Conservation (phyloP, 352 stramenopile genomes). For the Pythium sp. region DNA sequence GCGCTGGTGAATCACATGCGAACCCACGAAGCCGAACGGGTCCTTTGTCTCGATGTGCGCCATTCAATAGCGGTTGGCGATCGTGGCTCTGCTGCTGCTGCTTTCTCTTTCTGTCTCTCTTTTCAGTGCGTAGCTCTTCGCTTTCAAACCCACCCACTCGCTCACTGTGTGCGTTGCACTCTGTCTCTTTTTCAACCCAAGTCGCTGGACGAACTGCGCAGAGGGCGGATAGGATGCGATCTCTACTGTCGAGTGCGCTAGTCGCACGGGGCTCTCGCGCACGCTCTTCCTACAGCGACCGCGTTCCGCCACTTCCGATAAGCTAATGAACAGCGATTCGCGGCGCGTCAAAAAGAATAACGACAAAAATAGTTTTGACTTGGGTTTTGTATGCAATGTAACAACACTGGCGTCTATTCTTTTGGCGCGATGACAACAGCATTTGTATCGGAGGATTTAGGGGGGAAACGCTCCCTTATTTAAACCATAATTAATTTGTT, state of each 20-base stretch:
- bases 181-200: not conserved
- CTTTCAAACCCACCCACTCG: too few species aligned
- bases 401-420: too few species aligned
- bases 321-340: too few species aligned
- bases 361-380: too few species aligned
- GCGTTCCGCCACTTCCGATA: not conserved
- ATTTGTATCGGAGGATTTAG: too few species aligned
- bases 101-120: not conserved
- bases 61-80: conserved; percentile 6
- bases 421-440: too few species aligned
- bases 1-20: conserved; percentile 40
- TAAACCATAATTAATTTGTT: too few species aligned
- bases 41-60: conserved; percentile 45
- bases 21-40: conserved; percentile 62
- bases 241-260: not conserved
- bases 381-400: too few species aligned
- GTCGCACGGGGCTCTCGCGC: not conserved
- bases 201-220: not conserved
- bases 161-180: not conserved
- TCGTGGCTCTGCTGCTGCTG: not conserved
- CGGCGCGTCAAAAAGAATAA: too few species aligned
- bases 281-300: not conserved
- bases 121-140: too few species aligned
- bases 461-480: too few species aligned
- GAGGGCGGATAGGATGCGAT: not conserved